Evolutionary conservation across 2,329 filamentous ascomycete species (phyloP).

Genomic region (Samsoniella hepiali): DNA sequence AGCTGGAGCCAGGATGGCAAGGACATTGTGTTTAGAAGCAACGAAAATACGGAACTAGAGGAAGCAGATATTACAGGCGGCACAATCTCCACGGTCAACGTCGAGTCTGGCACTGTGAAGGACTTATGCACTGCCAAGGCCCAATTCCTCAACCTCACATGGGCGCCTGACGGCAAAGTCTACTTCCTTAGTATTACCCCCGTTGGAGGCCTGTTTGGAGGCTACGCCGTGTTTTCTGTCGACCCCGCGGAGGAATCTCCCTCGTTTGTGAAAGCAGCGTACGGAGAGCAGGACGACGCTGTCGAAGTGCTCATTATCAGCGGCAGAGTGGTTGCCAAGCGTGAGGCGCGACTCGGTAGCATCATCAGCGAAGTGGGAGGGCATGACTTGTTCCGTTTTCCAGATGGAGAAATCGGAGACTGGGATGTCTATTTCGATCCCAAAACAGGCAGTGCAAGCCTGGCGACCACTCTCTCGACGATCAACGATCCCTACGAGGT

Average conservation of each 20-base stretch:
- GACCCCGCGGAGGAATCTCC: background rate
- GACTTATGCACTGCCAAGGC: constrained; percentile 20
- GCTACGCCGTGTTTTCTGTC: constrained; percentile 19
- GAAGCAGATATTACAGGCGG: constrained; percentile 23
- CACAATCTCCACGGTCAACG: constrained; percentile 14
- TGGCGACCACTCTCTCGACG: constrained; percentile 25
- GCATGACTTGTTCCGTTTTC: constrained; percentile 18
- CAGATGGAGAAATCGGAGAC: constrained; percentile 15
- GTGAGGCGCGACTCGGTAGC: background rate
- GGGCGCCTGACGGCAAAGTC: constrained; percentile 21
- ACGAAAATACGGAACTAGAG: constrained; percentile 19
- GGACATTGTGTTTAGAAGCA: constrained; percentile 15
- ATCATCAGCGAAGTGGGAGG: constrained; percentile 20
- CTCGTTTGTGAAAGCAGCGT: constrained; percentile 14
- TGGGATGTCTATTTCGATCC: constrained; percentile 20
- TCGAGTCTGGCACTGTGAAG: constrained; percentile 13
- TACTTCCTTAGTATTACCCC: constrained; percentile 23
- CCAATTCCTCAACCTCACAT: constrained; percentile 12
- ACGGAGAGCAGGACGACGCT: constrained; percentile 22
- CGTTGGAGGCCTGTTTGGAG: constrained; percentile 10
- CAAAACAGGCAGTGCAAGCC: background rate
- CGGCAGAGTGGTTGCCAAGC: constrained; percentile 19
- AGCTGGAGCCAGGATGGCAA: constrained; percentile 25
- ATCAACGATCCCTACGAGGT: constrained; percentile 30
- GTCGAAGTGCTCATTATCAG: constrained; percentile 11